Evolutionary conservation across 78 protist species (phyloP).

Genomic region (slime mould (Dictyostelium discoideum)): dicty_2.7 NC_007088.5:1332501-1333000

Average conservation of each 20-base stretch:
- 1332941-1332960: not conserved
- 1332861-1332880: conserved; percentile 3
- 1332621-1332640: not conserved
- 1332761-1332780: not conserved
- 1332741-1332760: not conserved
- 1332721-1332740: not conserved
- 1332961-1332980: not conserved
- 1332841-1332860: not conserved
- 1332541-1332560: not conserved
- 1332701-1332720: not conserved
- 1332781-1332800: not conserved
- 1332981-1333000: not conserved
- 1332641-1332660: not conserved
- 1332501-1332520: not conserved
- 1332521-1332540: not conserved
- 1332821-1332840: not conserved
- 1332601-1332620: not conserved
- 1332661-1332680: not conserved
- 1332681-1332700: not conserved
- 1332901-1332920: not conserved
- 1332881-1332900: not conserved
- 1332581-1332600: not conserved
- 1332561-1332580: not conserved
- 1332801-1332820: not conserved
- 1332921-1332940: not conserved